Evolutionary conservation across 768 basidiomycete genomes (phyloP), one percentile per base, ranked within the genome.

Genomic region (Tricholoma bakamatsutake): DNA sequence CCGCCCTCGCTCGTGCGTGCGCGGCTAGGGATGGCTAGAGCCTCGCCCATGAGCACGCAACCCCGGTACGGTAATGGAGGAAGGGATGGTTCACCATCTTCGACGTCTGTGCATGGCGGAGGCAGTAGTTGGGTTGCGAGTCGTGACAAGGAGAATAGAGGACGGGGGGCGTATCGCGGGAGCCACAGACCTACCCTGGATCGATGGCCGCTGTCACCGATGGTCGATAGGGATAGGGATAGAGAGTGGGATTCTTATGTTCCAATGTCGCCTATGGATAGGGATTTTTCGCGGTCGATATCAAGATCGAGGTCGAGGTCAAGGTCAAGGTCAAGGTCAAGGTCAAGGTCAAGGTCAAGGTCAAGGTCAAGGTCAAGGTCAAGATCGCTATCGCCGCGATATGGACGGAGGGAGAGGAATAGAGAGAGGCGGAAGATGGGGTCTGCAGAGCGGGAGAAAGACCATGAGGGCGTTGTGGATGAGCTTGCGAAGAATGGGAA

Each of bases 401-500:
- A 30, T 28, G 27, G 28, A 37, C 51, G 54, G 18, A 42, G 37
- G 9, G 40, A 52, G 13, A 9, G 51, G 52, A 63, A 62, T 47
- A 57, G 59, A 28, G 60, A 60, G 42, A 60, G 62, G 54, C 59
- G 56, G 53, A 40, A 24, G 57, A 57, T 56, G 46, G 57, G 35
- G 55, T 61, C 50, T 50, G 68, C 64, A 56, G 71, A 71, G 51
- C 65, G 66, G 62, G 68, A 72, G 61, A 71, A 69, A 66, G 67
- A 72, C 47, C 68, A 72, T 46, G 69, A 66, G 37, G 69, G 67
- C 33, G 73, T 85, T 6, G 58, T 79, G 42, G 75, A 76, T 35
- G 78, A 73, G 61, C 74, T 93, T 42, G 76, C 77, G 59, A 72
- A 72, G 65, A 91, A 86, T 57, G 84, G 82, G 48, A 74, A 75